These are phyloP conservation scores for Hyaloscypha bicolor DNA, from an alignment of 495 filamentous ascomycete species.

Conservation along the genomic window DNA sequence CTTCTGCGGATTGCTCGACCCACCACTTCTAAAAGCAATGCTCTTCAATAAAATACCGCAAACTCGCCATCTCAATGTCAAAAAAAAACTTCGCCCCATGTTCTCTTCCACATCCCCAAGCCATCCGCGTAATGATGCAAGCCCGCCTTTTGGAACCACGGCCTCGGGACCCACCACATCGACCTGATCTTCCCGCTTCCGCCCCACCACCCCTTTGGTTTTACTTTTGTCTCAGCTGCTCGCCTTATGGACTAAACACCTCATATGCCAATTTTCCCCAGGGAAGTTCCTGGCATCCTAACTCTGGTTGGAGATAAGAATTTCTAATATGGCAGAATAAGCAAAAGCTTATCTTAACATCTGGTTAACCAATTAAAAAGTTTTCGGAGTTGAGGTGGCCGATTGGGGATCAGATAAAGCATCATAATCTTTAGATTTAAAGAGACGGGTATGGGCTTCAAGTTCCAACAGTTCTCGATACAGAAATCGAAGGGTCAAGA, in stretches of 20 bases:
- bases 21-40: too few species aligned
- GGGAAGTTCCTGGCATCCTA: background rate
- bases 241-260: background rate
- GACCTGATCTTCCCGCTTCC: background rate
- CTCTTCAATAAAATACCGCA: too few species aligned
- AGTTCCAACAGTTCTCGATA: too few species aligned
- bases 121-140: background rate
- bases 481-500: too few species aligned
- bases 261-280: background rate
- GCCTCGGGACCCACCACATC: background rate
- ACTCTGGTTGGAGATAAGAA: background rate
- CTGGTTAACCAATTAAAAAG: background rate
- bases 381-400: too few species aligned
- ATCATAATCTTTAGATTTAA: too few species aligned
- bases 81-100: too few species aligned
- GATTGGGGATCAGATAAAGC: too few species aligned
- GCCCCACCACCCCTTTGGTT: background rate
- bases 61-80: too few species aligned
- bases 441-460: too few species aligned
- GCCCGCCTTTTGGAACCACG: background rate
- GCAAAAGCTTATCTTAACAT: constrained; percentile 6
- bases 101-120: background rate
- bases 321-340: background rate
- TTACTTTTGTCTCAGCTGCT: constrained; percentile 2
- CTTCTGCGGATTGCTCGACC: background rate